Evolutionary conservation across 352 stramenopile species (phyloP).

Genomic region (Pythium aristosporum): DNA sequence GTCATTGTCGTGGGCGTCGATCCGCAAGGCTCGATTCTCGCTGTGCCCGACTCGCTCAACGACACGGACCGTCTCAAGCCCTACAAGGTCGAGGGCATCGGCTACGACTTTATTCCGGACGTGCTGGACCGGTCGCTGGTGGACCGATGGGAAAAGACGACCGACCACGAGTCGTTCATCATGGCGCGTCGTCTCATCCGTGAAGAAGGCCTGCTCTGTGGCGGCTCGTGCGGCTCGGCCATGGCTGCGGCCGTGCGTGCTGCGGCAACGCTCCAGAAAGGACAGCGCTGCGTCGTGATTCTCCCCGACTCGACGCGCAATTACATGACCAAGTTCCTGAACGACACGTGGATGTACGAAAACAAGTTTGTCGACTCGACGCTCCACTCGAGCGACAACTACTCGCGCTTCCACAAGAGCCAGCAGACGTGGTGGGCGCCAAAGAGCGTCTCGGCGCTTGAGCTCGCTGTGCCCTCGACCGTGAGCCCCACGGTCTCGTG

Average conservation of each 20-base stretch:
- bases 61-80: constrained; percentile 87
- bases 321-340: constrained; percentile 98
- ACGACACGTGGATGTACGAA: constrained; percentile 94
- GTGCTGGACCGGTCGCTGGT: constrained; percentile 93
- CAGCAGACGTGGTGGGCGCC: constrained; percentile 91
- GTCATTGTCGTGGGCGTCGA: constrained; percentile 87
- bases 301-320: constrained; percentile 95
- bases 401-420: constrained; percentile 61
- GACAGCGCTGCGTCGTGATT: constrained; percentile 94
- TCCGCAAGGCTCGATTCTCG: constrained; percentile 92
- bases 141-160: constrained; percentile 94
- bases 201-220: constrained; percentile 94
- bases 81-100: constrained; percentile 96
- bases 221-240: constrained; percentile 92
- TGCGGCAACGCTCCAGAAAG: constrained; percentile 80
- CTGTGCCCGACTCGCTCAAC: constrained; percentile 91
- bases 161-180: constrained; percentile 93
- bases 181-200: constrained; percentile 93
- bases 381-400: constrained; percentile 71
- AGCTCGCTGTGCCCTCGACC: constrained; percentile 81
- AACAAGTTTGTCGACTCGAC: constrained; percentile 69
- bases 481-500: constrained; percentile 83
- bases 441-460: constrained; percentile 79
- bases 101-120: constrained; percentile 97
- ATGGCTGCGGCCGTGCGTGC: constrained; percentile 82